Evolutionary conservation across 371 early-diverging fungal species (phyloP).

Genomic region (Capniomyces stellatus): DNA sequence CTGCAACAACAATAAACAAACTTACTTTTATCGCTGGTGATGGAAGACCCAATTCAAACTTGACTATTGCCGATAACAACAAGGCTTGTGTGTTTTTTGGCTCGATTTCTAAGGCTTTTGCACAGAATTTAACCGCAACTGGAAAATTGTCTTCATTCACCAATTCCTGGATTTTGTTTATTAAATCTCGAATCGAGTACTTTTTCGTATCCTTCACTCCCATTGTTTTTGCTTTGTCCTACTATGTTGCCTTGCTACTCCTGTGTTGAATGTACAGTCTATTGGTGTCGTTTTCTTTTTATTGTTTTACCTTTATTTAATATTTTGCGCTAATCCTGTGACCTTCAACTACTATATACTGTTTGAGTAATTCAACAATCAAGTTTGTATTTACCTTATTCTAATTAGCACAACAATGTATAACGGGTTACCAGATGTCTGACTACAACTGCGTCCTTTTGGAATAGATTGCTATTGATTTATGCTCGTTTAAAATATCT

Average conservation of each 20-base stretch:
- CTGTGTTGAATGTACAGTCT: too few relatives aligned
- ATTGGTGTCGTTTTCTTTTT: too few relatives aligned
- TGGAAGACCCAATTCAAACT: constrained; percentile 49
- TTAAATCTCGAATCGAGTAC: not conserved
- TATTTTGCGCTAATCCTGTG: too few relatives aligned
- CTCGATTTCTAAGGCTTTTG: constrained; percentile 45
- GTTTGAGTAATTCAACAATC: too few relatives aligned
- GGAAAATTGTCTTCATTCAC: constrained; percentile 58
- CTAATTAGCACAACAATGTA: too few relatives aligned
- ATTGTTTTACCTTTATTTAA: too few relatives aligned
- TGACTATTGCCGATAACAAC: constrained; percentile 50
- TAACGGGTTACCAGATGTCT: too few relatives aligned
- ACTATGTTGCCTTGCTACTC: not conserved
- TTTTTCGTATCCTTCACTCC: not conserved
- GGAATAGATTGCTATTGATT: too few relatives aligned
- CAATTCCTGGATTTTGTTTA: constrained; percentile 46
- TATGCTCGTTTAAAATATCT: too few relatives aligned
- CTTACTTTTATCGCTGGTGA: constrained; percentile 46
- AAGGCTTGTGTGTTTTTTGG: constrained; percentile 42
- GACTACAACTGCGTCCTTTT: too few relatives aligned
- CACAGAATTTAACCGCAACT: constrained; percentile 48
- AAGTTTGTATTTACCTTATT: too few relatives aligned
- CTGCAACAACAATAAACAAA: not conserved
- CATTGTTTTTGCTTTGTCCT: not conserved
- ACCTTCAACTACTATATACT: too few relatives aligned